Evolutionary conservation across 2,329 filamentous ascomycete genomes (phyloP).

Genomic region (Mycocentrospora acerina): DNA sequence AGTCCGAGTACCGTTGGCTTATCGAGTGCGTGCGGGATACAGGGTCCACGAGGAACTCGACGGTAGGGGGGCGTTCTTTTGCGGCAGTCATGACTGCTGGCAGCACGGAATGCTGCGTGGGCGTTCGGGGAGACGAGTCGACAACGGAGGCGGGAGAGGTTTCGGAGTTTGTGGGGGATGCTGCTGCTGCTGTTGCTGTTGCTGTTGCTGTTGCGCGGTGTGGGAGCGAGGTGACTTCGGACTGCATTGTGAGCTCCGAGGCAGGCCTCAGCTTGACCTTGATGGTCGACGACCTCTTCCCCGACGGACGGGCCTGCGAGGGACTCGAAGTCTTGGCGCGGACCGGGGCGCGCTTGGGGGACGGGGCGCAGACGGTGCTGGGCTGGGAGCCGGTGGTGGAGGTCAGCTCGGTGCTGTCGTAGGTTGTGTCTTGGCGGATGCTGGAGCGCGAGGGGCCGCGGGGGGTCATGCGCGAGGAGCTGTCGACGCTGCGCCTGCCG

Average conservation of each 20-base stretch:
- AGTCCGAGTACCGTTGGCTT: conserved; percentile 45
- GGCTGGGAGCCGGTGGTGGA: conserved; percentile 45
- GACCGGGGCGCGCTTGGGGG: conserved; percentile 17
- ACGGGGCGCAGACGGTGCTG: conserved; percentile 40
- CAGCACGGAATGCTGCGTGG: conserved; percentile 43
- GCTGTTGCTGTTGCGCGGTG: conserved; percentile 33
- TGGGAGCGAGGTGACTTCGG: conserved; percentile 50
- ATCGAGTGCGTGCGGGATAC: conserved; percentile 35
- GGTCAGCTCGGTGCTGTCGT: conserved; percentile 46
- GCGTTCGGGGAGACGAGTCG: conserved; percentile 51
- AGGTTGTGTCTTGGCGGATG: conserved; percentile 41
- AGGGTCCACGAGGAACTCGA: conserved; percentile 49
- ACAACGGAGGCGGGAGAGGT: conserved; percentile 44
- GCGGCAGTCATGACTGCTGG: conserved; percentile 33
- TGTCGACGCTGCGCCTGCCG: conserved; percentile 47
- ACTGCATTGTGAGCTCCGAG: conserved; percentile 48
- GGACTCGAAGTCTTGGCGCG: conserved; percentile 30
- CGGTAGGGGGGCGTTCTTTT: conserved; percentile 41
- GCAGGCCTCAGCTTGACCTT: conserved; percentile 30
- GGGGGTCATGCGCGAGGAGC: conserved; percentile 37
- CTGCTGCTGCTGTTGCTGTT: conserved; percentile 20
- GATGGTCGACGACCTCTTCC: conserved; percentile 25
- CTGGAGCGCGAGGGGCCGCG: conserved; percentile 46
- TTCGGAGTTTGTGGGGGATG: conserved; percentile 40
- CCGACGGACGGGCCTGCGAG: conserved; percentile 16